A percentile compares a stretch with the other conserved stretches of the same genome.
Evolutionary conservation across 1,284 basidiomycete genomes (phyloP).

Genomic region (Baeospora myosura): DNA sequence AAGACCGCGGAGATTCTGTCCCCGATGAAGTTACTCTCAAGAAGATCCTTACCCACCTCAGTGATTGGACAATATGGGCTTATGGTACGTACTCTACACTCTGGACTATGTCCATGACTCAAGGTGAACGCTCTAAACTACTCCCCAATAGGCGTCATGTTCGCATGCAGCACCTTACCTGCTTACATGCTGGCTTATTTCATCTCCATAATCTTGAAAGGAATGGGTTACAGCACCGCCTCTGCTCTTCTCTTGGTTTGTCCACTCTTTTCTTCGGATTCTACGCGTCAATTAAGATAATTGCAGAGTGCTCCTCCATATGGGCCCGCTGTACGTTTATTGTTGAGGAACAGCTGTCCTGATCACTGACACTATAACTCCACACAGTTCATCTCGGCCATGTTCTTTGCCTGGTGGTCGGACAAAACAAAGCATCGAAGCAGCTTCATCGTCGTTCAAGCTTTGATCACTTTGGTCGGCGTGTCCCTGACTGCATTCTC

Average conservation of each 20-base stretch:
- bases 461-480: slow-evolving; percentile 28
- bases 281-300: no score
- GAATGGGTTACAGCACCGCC: slow-evolving; percentile 27
- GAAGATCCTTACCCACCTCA: slow-evolving; percentile 30
- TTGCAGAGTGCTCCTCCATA: slow-evolving; percentile 35
- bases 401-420: slow-evolving; percentile 33
- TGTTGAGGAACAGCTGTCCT: background rate
- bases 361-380: background rate
- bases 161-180: slow-evolving; percentile 25
- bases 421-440: slow-evolving; percentile 33
- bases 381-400: slow-evolving; percentile 25
- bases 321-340: slow-evolving; percentile 28
- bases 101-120: no score
- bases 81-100: slow-evolving; percentile 24
- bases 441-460: slow-evolving; percentile 30
- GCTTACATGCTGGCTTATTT: slow-evolving; percentile 27
- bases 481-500: slow-evolving; percentile 31
- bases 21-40: slow-evolving; percentile 30
- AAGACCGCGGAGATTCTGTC: slow-evolving; percentile 9
- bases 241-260: slow-evolving; percentile 26
- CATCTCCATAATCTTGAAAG: slow-evolving; percentile 33
- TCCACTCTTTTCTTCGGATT: slow-evolving; percentile 7
- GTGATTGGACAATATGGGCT: slow-evolving; percentile 38
- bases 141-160: slow-evolving; percentile 28
- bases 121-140: background rate